These are phyloP conservation scores for Deakozyma indianensis DNA, from an alignment of 805 yeast genomes.

Conservation along the genomic window DNA sequence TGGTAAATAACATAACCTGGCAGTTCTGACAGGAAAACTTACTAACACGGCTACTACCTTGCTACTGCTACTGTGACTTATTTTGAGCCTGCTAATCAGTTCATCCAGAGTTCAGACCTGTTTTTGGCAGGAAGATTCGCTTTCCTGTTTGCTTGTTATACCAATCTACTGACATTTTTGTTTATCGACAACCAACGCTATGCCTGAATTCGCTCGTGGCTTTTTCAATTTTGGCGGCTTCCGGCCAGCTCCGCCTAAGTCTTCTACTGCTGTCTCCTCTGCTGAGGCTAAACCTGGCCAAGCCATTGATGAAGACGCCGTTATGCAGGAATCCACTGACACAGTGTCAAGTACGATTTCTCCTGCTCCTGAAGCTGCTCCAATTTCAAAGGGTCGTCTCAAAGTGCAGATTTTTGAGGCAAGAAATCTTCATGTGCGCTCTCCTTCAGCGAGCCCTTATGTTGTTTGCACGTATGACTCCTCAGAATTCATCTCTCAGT, in stretches of 20 bases:
- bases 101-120: too few relatives aligned
- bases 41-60: too few relatives aligned
- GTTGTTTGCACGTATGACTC: slow-evolving; percentile 88
- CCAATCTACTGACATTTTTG: too few relatives aligned
- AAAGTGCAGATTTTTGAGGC: slow-evolving; percentile 76
- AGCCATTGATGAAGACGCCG: not conserved
- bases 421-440: slow-evolving; percentile 35
- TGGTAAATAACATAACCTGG: too few relatives aligned
- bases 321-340: not conserved
- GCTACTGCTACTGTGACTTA: too few relatives aligned
- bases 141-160: too few relatives aligned
- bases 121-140: too few relatives aligned
- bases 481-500: slow-evolving; percentile 67
- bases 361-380: slow-evolving; percentile 22
- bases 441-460: slow-evolving; percentile 26
- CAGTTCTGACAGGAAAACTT: too few relatives aligned
- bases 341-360: slow-evolving; percentile 44
- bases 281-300: not conserved
- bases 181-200: too few relatives aligned
- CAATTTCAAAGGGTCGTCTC: slow-evolving; percentile 42
- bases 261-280: not conserved
- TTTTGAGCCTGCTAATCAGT: too few relatives aligned
- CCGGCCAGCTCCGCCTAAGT: slow-evolving; percentile 1
- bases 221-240: slow-evolving; percentile 2
- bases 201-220: slow-evolving; percentile 2